phyloP scores from a whole-genome alignment of 768 basidiomycete genomes.

The Agaricus blazei region DNA sequence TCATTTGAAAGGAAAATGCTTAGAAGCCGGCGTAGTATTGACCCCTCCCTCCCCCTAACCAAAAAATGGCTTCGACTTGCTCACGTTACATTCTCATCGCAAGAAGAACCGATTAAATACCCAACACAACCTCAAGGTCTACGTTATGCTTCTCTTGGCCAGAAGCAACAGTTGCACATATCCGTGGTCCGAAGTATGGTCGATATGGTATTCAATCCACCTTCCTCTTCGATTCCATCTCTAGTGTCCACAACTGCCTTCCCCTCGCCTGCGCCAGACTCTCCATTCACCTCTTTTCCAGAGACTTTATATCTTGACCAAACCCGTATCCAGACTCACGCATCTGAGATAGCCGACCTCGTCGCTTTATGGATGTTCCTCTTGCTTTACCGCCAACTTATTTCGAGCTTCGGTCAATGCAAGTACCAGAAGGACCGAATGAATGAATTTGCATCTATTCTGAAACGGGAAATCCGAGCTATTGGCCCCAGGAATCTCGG shows the following conservation, averaged over 20 bases:
- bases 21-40: conserved; percentile 46
- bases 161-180: conserved; percentile 52
- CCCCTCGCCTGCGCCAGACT: conserved; percentile 17
- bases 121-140: conserved; percentile 38
- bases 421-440: conserved; percentile 7
- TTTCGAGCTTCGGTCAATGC: conserved; percentile 32
- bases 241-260: conserved; percentile 18
- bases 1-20: conserved; percentile 79
- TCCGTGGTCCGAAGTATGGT: conserved; percentile 54
- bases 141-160: conserved; percentile 39
- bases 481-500: conserved; percentile 61
- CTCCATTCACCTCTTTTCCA: conserved; percentile 30
- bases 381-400: conserved; percentile 73
- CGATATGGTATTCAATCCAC: conserved; percentile 60
- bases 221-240: conserved; percentile 27
- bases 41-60: conserved; percentile 47
- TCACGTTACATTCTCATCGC: conserved; percentile 37
- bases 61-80: conserved; percentile 62
- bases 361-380: conserved; percentile 76
- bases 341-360: conserved; percentile 70
- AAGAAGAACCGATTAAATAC: conserved; percentile 36
- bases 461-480: conserved; percentile 76
- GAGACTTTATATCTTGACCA: conserved; percentile 83
- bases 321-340: conserved; percentile 58
- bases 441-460: conserved; percentile 17